Evolutionary conservation across 768 basidiomycete genomes (phyloP).

Genomic region (Myochromella boudieri): DNA sequence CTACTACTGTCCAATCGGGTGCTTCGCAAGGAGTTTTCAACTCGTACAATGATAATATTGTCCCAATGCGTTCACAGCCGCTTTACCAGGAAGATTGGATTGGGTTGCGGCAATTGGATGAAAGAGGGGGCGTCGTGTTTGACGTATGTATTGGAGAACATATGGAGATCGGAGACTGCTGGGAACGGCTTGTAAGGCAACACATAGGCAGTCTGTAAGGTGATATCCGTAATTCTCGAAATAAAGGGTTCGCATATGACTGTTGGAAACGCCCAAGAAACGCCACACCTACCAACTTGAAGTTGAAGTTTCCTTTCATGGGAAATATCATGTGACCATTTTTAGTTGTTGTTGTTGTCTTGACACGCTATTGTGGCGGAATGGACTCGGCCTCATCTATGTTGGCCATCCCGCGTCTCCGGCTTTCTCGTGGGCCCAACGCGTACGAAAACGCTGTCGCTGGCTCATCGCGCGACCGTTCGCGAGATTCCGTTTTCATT

Average conservation of each 20-base stretch:
- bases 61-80: slow-evolving; percentile 73
- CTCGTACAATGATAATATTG: slow-evolving; percentile 29
- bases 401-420: slow-evolving; percentile 37
- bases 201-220: slow-evolving; percentile 33
- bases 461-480: slow-evolving; percentile 32
- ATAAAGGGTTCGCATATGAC: no score
- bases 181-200: slow-evolving; percentile 49
- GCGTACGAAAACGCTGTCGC: slow-evolving; percentile 26
- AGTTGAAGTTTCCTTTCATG: no score
- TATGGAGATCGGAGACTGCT: slow-evolving; percentile 70
- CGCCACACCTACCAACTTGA: no score
- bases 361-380: no score
- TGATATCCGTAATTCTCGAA: no score
- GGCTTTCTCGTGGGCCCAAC: slow-evolving; percentile 28
- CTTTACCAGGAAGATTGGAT: slow-evolving; percentile 83
- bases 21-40: slow-evolving; percentile 12
- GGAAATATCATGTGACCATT: no score
- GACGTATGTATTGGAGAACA: slow-evolving; percentile 71
- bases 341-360: no score
- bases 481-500: slow-evolving; percentile 29
- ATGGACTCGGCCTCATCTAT: no score
- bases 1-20: slow-evolving; percentile 30
- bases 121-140: slow-evolving; percentile 58
- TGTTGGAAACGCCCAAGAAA: no score
- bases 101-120: slow-evolving; percentile 69